Conservation (phyloP, 345 rosid species). For the Psidium friedrichsthalianum region DNA sequence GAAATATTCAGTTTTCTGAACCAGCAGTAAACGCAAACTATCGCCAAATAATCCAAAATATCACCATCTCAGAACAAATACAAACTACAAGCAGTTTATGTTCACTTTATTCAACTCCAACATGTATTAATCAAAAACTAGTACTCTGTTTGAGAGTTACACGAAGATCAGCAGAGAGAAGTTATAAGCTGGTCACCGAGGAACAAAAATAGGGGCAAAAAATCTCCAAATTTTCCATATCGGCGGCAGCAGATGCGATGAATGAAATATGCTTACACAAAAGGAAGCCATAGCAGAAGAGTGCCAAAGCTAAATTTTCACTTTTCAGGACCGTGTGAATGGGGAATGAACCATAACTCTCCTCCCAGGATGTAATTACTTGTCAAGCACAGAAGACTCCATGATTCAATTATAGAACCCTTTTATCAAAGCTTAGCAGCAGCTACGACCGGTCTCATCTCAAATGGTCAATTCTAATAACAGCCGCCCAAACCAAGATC, state of each 20-base stretch:
- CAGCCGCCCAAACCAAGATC: background rate
- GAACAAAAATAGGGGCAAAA: background rate
- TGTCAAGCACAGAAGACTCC: background rate
- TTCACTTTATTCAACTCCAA: background rate
- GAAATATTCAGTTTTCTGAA: background rate
- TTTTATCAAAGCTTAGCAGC: background rate
- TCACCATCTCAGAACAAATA: background rate
- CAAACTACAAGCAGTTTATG: background rate
- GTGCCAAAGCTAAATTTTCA: background rate
- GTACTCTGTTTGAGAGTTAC: background rate
- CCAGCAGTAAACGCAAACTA: background rate
- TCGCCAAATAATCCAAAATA: background rate
- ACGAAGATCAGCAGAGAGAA: background rate
- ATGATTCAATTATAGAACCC: background rate
- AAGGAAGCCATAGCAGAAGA: background rate
- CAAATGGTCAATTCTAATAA: background rate
- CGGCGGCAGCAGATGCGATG: background rate
- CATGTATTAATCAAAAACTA: background rate
- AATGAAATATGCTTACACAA: background rate
- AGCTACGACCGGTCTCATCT: background rate
- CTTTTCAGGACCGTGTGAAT: background rate
- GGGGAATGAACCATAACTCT: background rate
- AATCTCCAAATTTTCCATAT: background rate
- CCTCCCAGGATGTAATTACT: background rate
- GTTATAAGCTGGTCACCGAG: background rate